Base-by-base conservation (phyloP, 768 basidiomycete genomes). In the Royoungia palumana region DNA sequence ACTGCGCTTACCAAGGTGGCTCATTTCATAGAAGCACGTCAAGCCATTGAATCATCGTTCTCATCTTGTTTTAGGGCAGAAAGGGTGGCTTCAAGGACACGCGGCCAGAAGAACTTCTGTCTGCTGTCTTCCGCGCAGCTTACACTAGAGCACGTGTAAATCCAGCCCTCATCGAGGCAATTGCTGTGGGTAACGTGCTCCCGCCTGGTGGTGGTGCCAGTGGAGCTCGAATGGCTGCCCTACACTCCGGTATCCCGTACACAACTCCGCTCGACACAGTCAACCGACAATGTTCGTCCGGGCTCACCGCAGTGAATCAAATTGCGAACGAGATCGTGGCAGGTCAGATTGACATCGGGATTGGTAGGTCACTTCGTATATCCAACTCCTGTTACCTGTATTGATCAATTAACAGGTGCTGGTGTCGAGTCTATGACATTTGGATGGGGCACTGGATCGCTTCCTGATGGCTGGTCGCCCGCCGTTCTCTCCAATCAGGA, bases 51-150 rank as follows among this genome's bases (percentile, higher is more conserved):
- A 28, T 57, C 43, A 43, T n/a, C 38, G 41, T 37, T 24, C 41
- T 51, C 48, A n/a, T 25, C 8, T 25, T 8, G 14, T 41, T 56
- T 17, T 55, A 90, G 88, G 81, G 80, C 21, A 83, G 76, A 63
- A 94, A 92, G 62, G 93, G 93, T 46, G 89, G 86, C 13, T 94
- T 93, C 79, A 92, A 92, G 69, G 89, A 94, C 70, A 93, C 89
- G 30, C 78, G 81, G 44, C 87, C 89, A 6, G 91, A 93, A 51
- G 82, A 89, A 54, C 75, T 90, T 59, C 79, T 94, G 48, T 82
- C 87, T 3, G 83, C 80, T 44, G 81, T 89, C 55, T 77, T 94
- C 43, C 79, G 79, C 46, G 87, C 85, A 37, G 85, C 75, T n/a
- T 87, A 87, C 70, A 74, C 75, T 20, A 79, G 75, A 52, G 79